Base-by-base conservation (phyloP, 257 asterid genomes). In the Capsicum chinense region DNA sequence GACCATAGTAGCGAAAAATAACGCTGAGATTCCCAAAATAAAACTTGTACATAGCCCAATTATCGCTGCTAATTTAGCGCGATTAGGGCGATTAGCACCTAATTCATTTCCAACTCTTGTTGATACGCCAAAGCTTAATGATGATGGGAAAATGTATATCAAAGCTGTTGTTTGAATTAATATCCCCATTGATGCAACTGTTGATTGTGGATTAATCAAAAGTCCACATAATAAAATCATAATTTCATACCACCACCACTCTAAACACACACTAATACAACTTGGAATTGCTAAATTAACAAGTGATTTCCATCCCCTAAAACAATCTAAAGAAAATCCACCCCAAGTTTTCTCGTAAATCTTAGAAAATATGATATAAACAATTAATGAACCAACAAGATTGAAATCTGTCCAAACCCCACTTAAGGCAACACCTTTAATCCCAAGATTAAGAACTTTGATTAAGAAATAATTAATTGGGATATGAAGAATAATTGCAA, bases 211-310 rank as follows among this genome's bases (percentile, higher is more conserved):
- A 57, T 89, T 85, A 6, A 85, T 4, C 10, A 89, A 79, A 13
- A 89, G 71, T 5, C 91, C 91, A 17, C 91, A 87, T 0, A 89
- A 39, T 80, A 89, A 64, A 62, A 87, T 85, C 91, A 87, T 89
- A 13, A 89, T 84, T 60, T 89, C 91, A 37, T 89, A 89, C 91
- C 91, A 89, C 91, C 91, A 89, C 91, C 91, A 89, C 54, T 89
- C 91, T 3, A 89, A 59, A 57, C 91, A 89, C 0, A 89, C 89
- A 33, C 88, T 83, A 68, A 87, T 52, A 58, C 91, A 89, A 48
- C 90, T 89, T 12, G 90, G 91, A 79, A 89, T 57, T 71, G 90
- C 89, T 17, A 89, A 81, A 13, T 84, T 83, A 37, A 89, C 2
- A 11, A 89, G 80, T 62, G 89, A 79, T 56, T 12, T 79, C 88